Evolutionary conservation across 768 basidiomycete genomes (phyloP).

Genomic region (Hemileccinum rubropunctum): DNA sequence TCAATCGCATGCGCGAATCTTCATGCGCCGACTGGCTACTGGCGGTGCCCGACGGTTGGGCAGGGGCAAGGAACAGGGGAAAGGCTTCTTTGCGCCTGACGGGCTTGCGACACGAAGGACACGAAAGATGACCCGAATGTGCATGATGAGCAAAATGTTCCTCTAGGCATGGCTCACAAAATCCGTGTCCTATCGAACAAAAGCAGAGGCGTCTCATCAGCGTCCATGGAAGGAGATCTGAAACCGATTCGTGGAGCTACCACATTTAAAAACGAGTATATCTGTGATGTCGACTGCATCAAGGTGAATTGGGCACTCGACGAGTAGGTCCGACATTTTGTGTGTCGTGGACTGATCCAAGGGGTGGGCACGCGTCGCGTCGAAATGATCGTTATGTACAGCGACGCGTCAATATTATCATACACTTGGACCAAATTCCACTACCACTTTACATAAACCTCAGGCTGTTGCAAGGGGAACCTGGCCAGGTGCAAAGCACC

Average conservation of each 20-base stretch:
- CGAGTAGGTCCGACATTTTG: conserved; percentile 17
- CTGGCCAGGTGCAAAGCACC: too few relatives aligned
- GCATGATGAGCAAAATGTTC: conserved; percentile 16
- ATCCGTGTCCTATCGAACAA: conserved; percentile 29
- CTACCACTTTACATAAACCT: too few relatives aligned
- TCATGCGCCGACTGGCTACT: conserved; percentile 3
- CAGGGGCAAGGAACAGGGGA: conserved; percentile 25
- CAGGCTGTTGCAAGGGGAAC: too few relatives aligned
- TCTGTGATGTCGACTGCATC: conserved; percentile 27
- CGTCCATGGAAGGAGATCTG: neutral
- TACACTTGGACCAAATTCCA: too few relatives aligned
- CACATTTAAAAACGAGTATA: conserved; percentile 30
- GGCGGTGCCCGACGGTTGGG: conserved; percentile 7
- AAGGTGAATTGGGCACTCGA: conserved; percentile 34
- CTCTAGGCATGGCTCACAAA: conserved; percentile 29
- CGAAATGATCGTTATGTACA: neutral
- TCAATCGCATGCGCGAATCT: conserved; percentile 5
- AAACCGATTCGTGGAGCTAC: conserved; percentile 16
- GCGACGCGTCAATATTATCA: too few relatives aligned
- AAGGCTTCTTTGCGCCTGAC: conserved; percentile 27
- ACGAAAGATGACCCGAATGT: conserved; percentile 9
- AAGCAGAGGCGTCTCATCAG: conserved; percentile 14
- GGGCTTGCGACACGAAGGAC: conserved; percentile 32
- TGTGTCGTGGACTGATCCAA: neutral
- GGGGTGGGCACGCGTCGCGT: neutral